Evolutionary conservation across 2,329 filamentous ascomycete genomes (phyloP), one percentile per base, ranked within the genome.

Genomic region (Penicillium nordicum): DNA sequence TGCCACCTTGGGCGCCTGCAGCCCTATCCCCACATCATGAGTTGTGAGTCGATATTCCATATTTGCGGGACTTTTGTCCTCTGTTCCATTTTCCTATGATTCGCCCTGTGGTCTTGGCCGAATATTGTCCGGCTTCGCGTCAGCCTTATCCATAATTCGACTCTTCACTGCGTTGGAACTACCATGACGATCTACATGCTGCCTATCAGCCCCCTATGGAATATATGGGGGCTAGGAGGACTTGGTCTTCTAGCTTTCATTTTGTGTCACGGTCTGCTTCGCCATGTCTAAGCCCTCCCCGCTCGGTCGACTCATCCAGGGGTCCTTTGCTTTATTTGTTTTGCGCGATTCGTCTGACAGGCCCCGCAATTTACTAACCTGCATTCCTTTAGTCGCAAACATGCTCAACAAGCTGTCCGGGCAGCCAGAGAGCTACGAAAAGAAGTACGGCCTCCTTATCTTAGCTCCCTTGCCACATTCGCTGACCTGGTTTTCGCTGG

Each of bases 391-490:
- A 96, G 92, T 96, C 79, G 80, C 88, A 67, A 88, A 84, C 72
- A 96, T 97, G 90, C 83, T 97, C 69, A 96, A 93, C 80, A 92
- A 93, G 84, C 88, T 97, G 70, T 90, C 95, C 71, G 92, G 92
- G 76, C 93, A 97, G 80, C 93, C 93, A 66, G 92, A 96, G 67
- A 97, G 91, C 80, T 99, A 99, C 81, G 94, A 97, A 74, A 96
- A 96, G 79, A 99, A 99, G 90, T 95, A 79, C 70, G 80, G 70
- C 56, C 29, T 38, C 47, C 41, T 25, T 37, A 18, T 21, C n/a
- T 2, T 41, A 14, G 21, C 11, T 21, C 4, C 8, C 12, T 38
- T 36, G 10, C 5, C 53, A 36, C 37, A 53, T 58, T 45, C 54
- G 43, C 57, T 44, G 14, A 52, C 29, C 40, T 36, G n/a, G 29